Percentiles rank a stretch among this genome's conserved stretches.
Conservation (phyloP, 345 rosid genomes). For the Salix brachista region DNA sequence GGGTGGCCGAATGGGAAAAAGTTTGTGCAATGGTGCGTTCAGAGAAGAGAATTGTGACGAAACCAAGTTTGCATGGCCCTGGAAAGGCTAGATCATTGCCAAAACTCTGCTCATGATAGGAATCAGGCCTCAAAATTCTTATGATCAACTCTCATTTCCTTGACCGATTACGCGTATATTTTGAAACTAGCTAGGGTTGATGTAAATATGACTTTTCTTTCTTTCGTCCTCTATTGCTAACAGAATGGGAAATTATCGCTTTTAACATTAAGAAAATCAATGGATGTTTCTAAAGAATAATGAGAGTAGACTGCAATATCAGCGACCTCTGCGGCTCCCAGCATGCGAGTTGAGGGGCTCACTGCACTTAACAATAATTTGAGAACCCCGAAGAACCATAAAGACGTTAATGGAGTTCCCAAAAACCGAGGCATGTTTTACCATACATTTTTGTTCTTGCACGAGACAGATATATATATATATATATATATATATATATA, state of each 20-base stretch:
- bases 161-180: neutral
- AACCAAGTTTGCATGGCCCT: constrained; percentile 19
- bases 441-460: neutral
- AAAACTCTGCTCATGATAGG: constrained; percentile 35
- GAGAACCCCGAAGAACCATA: neutral
- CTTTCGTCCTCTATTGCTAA: neutral
- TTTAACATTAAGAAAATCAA: constrained; percentile 8
- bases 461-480: neutral
- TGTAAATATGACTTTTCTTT: constrained; percentile 4
- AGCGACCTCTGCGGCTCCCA: constrained; percentile 24
- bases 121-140: neutral
- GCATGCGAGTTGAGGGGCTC: constrained; percentile 31
- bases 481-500: neutral
- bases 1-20: constrained; percentile 25
- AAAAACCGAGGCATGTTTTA: neutral
- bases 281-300: constrained; percentile 42
- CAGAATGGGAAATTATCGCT: neutral
- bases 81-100: constrained; percentile 30
- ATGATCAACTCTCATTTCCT: neutral
- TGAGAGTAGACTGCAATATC: constrained; percentile 1
- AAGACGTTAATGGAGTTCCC: neutral
- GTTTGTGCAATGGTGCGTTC: constrained; percentile 21
- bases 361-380: neutral
- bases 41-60: constrained; percentile 18
- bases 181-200: neutral